Base-by-base conservation (phyloP, 805 yeast species). In the Starmerella vitae region DNA sequence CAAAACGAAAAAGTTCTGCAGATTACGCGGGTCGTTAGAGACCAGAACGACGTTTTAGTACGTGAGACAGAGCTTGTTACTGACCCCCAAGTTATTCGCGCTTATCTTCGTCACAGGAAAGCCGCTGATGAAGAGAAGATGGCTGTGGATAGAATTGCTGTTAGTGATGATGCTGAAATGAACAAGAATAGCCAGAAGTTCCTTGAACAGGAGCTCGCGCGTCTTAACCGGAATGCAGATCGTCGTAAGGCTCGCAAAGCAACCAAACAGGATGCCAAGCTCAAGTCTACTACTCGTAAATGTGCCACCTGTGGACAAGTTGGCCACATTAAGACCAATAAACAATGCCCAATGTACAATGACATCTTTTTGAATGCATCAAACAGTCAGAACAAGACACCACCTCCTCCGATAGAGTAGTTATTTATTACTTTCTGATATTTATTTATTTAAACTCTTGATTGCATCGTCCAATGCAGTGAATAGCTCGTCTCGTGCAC, bases 291-390 rank as follows among this genome's bases (percentile, higher is more conserved):
- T 4, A 77, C 79, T 7, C 67, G 98, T 56, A 74, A 83, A 54
- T 88, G 98, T 62, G 86, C 93, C 3, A 78, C 91, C 0, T 88
- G 98, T 67, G 97, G 97, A 18, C 91, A 88, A 10, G 69, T 81
- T 46, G 98, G 97, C 0, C 98, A 88, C 58, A 88, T 88, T 45
- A 71, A 91, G 56, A 88, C 98, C 2, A 85, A 84, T 57, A 79
- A 78, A 53, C 65, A 88, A 2, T 88, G 98, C 62, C 98, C 97
- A 13, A 68, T 85, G 71, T 88, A 81, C 56, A 73, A 71, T 45
- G 74, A 71, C 42, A 51, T 54, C 31, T 55, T 53, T 41, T 49
- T 57, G 38, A 38, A 41, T 22, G 48, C 49, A 7, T 43, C 48
- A 42, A 47, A n/a, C 25, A 18, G 25, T 22, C n/a, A n/a, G n/a